Base-by-base conservation (phyloP, 2,329 filamentous ascomycete genomes). In the Scorias spongiosa region DNA sequence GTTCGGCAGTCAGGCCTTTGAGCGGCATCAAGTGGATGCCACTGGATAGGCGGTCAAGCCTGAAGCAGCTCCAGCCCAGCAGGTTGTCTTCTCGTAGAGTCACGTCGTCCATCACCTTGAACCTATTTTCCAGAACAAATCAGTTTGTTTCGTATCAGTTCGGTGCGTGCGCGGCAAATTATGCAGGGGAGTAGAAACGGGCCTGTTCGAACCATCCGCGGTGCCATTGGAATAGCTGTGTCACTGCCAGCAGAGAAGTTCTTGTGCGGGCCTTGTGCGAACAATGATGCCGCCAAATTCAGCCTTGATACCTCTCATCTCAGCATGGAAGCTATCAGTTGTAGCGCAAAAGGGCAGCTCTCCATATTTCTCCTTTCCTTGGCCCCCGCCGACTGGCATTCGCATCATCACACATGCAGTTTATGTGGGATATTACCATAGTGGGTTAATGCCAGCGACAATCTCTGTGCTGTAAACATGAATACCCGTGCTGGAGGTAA, bases 101-200 rank as follows among this genome's bases (percentile, higher is more conserved):
- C 61, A 89, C 82, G 52, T 93, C 82, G 59, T 96, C 85, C 62
- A 87, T 82, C 51, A 96, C 71, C 54, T 93, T 86, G 68, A 96
- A 84, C 52, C 76, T 80, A 47, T 43, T 46, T 36, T 10, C 8
- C 8, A 15, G 15, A 15, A 42, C 20, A n/a, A 14, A 14, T 42
- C 20, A 42, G 38, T 28, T 14, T 18, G 3, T 12, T 28, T 12
- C 17, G 38, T 18, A 30, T 17, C 5, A 12, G 32, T 29, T 29
- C 8, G 15, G 29, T 14, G 8, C 2, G 39, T 41, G 38, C 14
- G 12, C 34, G 34, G 12, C 12, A 37, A n/a, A n/a, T n/a, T n/a
- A 37, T 17, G 34, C 34, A 37, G 17, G 34, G 17, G 4, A 37
- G 34, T n/a, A 17, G 17, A n/a, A n/a, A 17, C 34, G 12, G 12